A percentile compares a stretch with the other conserved stretches of the same genome.
These are phyloP conservation scores for Rosa rugosa DNA, from an alignment of 306 rosid species.

Conservation along the genomic window DNA sequence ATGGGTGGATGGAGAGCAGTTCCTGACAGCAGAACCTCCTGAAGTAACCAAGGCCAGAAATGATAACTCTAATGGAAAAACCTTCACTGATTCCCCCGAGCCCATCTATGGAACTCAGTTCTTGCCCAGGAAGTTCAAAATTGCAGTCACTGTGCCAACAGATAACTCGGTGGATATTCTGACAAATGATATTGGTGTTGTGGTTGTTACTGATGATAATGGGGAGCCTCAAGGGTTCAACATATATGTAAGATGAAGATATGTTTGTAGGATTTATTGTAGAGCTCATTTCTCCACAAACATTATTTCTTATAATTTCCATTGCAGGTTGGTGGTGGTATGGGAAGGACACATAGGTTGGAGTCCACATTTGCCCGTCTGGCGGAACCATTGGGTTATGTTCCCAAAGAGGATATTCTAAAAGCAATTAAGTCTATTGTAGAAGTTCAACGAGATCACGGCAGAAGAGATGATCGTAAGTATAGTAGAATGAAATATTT, in stretches of 20 bases:
- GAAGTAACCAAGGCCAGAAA: constrained; percentile 84
- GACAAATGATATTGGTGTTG: constrained; percentile 90
- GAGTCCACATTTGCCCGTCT: constrained; percentile 88
- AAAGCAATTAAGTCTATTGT: constrained; percentile 96
- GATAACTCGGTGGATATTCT: constrained; percentile 96
- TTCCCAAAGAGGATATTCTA: constrained; percentile 91
- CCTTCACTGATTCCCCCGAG: constrained; percentile 87
- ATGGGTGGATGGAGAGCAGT: constrained; percentile 91
- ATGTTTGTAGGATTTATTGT: not conserved
- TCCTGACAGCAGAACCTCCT: constrained; percentile 78
- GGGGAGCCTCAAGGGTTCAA: constrained; percentile 96
- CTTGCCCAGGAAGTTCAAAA: constrained; percentile 93
- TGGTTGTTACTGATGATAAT: constrained; percentile 63
- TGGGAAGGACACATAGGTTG: constrained; percentile 97
- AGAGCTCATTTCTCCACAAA: constrained; percentile 6
- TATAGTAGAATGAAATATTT: constrained; percentile 96
- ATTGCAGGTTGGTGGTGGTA: constrained; percentile 98
- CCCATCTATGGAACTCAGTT: constrained; percentile 97
- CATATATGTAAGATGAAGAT: constrained; percentile 69
- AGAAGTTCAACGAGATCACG: constrained; percentile 90
- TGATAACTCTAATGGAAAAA: constrained; percentile 90
- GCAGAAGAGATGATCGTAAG: constrained; percentile 96
- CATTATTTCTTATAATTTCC: constrained; percentile 24
- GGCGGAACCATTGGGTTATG: constrained; percentile 85
- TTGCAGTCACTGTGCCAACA: constrained; percentile 95